Evolutionary conservation across 2,329 filamentous ascomycete genomes (phyloP), one percentile per base, ranked within the genome.

Genomic region (Phaeophleospora eucalypticola): DNA sequence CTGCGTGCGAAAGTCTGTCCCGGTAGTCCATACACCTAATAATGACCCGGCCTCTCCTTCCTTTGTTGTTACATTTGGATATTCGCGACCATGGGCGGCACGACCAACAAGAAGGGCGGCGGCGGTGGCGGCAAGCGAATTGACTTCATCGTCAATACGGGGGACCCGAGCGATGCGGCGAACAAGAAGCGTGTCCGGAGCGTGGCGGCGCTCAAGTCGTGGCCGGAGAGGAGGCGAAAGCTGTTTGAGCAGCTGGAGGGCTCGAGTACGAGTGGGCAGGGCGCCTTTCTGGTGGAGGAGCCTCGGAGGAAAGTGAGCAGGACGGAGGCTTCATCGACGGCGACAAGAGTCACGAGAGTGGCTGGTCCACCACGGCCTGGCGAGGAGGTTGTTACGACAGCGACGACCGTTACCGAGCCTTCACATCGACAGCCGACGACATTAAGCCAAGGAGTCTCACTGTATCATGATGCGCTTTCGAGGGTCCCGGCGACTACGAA

Each of bases 181-280:
- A 59, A 63, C 53, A 61, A 62, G 48, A 58, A 58, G 40, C 56
- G 58, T 7, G 58, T 64, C 4, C 54, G 61, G 4, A 58, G 54
- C 2, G 55, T 58, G 10, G 61, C 61, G 4, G 61, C 61, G 2
- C 46, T 61, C 35, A 58, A 57, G 38, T 62, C 53, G 36, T 63
- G 53, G 60, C 60, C 57, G 19, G 58, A 58, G 45, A 49, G 57
- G 14, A 48, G 59, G 10, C 59, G 56, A 48, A 57, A 57, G 41
- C 58, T 57, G 35, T 59, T 58, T 16, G 54, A 58, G 24, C 54
- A 58, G 46, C 45, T 57, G 15, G 54, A 58, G 34, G 41, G 38
- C 18, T 41, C 45, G n/a, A 16, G 12, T 21, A 49, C 49, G 16
- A 52, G 43, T 29, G 54, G 54, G 12, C 54, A 52, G 19, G 48